Conservation (phyloP, 1,139 yeast genomes). For the Debaryomyces singareniensis region DNA sequence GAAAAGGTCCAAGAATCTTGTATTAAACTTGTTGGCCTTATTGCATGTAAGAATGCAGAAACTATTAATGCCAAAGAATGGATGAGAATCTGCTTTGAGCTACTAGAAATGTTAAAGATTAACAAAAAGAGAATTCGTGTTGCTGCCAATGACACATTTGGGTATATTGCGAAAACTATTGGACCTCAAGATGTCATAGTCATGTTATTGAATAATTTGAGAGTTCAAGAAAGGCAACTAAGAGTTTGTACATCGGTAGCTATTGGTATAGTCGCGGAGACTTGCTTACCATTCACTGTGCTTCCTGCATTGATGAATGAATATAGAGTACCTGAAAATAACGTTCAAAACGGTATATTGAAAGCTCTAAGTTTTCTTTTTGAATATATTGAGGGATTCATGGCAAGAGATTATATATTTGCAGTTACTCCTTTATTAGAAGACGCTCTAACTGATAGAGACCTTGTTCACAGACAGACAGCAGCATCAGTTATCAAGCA, state of each 20-base stretch:
- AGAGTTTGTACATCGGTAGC: constrained; percentile 98
- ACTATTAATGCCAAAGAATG: constrained; percentile 89
- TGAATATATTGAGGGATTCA: constrained; percentile 75
- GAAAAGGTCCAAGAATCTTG: constrained; percentile 89
- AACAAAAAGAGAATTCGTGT: constrained; percentile 72
- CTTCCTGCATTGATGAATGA: constrained; percentile 97
- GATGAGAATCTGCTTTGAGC: constrained; percentile 94
- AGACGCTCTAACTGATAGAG: constrained; percentile 89
- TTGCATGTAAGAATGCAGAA: constrained; percentile 82
- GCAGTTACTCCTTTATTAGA: constrained; percentile 77
- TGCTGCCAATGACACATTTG: constrained; percentile 89
- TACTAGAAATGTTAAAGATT: constrained; percentile 84
- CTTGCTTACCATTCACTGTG: constrained; percentile 90
- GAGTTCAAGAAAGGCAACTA: constrained; percentile 92
- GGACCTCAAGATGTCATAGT: constrained; percentile 96
- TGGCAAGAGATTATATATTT: constrained; percentile 77
- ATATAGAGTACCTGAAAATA: constrained; percentile 84
- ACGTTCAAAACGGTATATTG: constrained; percentile 92
- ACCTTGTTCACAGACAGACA: constrained; percentile 90
- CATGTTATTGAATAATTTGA: constrained; percentile 72
- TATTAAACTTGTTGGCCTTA: constrained; percentile 72
- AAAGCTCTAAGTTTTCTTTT: constrained; percentile 91
- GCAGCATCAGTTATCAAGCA: constrained; percentile 87
- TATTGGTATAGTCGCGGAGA: constrained; percentile 92
- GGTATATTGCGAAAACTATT: constrained; percentile 82